phyloP scores from a whole-genome alignment of 345 rosid species.

The Erucastrum elatum region DNA sequence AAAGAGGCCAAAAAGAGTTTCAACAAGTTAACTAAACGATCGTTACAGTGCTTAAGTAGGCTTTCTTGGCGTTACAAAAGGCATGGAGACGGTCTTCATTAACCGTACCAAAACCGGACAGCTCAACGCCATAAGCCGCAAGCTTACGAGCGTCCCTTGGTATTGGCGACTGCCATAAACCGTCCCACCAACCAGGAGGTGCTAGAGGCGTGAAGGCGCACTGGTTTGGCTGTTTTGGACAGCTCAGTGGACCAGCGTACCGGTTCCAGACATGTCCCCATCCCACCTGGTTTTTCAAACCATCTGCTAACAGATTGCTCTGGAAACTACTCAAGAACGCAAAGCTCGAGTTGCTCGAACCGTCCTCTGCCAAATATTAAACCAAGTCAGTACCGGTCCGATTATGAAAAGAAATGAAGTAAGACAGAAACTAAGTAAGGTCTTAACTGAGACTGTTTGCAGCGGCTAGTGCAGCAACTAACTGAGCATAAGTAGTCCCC shows the following conservation, averaged over 20 bases:
- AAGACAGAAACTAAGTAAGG: background rate
- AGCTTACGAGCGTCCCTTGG: conserved; percentile 66
- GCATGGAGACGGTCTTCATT: conserved; percentile 62
- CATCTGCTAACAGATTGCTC: conserved; percentile 61
- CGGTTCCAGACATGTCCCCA: conserved; percentile 99
- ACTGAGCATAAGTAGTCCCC: conserved; percentile 90
- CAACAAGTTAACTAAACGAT: conserved; percentile 35
- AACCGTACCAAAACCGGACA: conserved; percentile 74
- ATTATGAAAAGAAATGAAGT: background rate
- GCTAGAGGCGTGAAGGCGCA: conserved; percentile 88
- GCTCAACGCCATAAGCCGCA: conserved; percentile 65
- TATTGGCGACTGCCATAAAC: conserved; percentile 91
- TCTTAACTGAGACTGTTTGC: conserved; percentile 73
- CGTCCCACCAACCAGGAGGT: conserved; percentile 99
- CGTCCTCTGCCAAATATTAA: conserved; percentile 54
- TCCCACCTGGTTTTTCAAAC: conserved; percentile 75
- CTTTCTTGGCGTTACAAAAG: conserved; percentile 63
- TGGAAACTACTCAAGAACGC: conserved; percentile 89
- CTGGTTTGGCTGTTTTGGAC: conserved; percentile 68
- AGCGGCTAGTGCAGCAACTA: conserved; percentile 85
- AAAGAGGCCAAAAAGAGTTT: background rate
- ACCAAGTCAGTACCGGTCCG: conserved; percentile 1
- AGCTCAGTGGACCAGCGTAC: conserved; percentile 90
- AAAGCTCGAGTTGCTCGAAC: conserved; percentile 54
- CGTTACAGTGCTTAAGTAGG: conserved; percentile 49